Evolutionary conservation across 2,329 filamentous ascomycete genomes (phyloP).

Genomic region (Coniochaeta prunicola): DNA sequence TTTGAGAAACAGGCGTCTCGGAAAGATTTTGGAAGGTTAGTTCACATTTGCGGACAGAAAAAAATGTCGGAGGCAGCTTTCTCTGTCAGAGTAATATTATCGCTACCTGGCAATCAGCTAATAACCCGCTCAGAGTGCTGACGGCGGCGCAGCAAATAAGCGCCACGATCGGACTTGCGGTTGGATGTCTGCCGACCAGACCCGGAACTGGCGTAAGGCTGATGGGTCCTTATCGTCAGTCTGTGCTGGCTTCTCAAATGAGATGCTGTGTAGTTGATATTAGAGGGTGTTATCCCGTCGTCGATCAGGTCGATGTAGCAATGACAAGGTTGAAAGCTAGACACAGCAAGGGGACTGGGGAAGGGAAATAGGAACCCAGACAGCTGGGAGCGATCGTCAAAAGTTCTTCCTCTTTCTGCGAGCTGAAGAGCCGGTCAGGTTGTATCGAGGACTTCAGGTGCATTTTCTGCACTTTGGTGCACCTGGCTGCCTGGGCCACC

Average conservation of each 20-base stretch:
- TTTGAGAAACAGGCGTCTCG: neutral
- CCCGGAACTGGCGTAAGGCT: neutral
- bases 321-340: neutral
- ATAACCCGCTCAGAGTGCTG: neutral
- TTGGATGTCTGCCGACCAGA: neutral
- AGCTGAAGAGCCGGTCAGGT: neutral
- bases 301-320: neutral
- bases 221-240: neutral
- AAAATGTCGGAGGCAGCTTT: neutral
- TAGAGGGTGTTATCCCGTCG: neutral
- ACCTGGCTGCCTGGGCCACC: neutral
- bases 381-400: constrained; percentile 4
- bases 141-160: neutral
- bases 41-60: neutral
- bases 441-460: neutral
- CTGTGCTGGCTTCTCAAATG: neutral
- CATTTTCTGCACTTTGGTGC: neutral
- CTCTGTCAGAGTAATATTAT: neutral
- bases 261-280: neutral
- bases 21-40: neutral
- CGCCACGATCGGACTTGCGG: neutral
- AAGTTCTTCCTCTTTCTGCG: constrained; percentile 2
- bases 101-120: neutral
- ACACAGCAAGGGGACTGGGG: neutral
- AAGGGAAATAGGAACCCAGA: constrained; percentile 1